Percentiles rank a stretch among this genome's conserved stretches.
These are phyloP conservation scores for Camelina laxa DNA, from an alignment of 345 rosid genomes.

Conservation along the genomic window DNA sequence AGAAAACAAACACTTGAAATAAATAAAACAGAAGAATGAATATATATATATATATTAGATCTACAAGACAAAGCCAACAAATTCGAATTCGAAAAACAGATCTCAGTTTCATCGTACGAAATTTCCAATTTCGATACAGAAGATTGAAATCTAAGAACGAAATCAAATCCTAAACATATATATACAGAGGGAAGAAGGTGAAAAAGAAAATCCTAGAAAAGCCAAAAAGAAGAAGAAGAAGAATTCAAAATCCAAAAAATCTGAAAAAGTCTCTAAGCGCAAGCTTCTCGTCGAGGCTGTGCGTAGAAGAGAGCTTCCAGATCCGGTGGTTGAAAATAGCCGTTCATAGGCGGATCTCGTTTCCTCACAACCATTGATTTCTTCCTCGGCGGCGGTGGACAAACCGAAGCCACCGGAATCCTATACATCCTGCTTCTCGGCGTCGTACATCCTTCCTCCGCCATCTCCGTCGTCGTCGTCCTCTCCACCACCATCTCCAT, in stretches of 20 bases:
- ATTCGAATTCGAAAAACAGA: slow-evolving; percentile 3
- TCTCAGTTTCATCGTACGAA: not conserved
- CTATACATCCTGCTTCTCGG: slow-evolving; percentile 56
- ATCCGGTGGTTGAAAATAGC: slow-evolving; percentile 76
- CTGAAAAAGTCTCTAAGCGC: slow-evolving; percentile 43
- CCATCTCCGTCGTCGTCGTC: not conserved
- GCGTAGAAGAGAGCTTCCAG: slow-evolving; percentile 59
- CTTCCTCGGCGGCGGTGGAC: slow-evolving; percentile 77
- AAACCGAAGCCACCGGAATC: slow-evolving; percentile 52
- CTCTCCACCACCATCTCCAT: slow-evolving; percentile 45
- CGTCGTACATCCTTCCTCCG: slow-evolving; percentile 63
- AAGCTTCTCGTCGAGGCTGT: slow-evolving; percentile 49
- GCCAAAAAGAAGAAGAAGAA: no score
- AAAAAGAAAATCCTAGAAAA: not conserved
- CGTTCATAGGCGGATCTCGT: slow-evolving; percentile 62
- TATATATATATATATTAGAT: no score
- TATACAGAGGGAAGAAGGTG: slow-evolving; percentile 19
- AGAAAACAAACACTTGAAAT: not conserved
- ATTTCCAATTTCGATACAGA: slow-evolving; percentile 3
- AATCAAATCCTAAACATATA: slow-evolving; percentile 39
- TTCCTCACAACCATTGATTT: slow-evolving; percentile 48
- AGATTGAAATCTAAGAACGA: not conserved
- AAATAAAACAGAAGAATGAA: not conserved
- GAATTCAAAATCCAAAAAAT: no score
- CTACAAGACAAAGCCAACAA: not conserved